Percentiles rank a stretch among this genome's conserved stretches.
phyloP scores from a whole-genome alignment of 2,329 filamentous ascomycete genomes.

The Clonostachys rosea region DNA sequence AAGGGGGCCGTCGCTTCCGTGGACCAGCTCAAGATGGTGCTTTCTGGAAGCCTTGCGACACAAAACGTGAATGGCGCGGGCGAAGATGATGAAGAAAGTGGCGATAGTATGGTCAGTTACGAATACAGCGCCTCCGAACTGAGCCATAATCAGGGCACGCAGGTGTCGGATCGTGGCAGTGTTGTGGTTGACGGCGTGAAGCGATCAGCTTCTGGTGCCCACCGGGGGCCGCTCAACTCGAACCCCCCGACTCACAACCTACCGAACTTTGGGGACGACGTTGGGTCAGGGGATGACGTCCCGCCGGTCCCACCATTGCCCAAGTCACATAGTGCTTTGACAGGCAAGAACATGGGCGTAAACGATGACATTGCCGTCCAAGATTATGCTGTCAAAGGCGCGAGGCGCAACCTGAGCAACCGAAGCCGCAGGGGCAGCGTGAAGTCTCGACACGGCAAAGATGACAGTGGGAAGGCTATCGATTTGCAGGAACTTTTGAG shows the following conservation, averaged over 20 bases:
- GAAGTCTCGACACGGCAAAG: conserved; percentile 11
- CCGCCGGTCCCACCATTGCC: conserved; percentile 55
- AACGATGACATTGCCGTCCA: conserved; percentile 20
- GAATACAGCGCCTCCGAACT: conserved; percentile 64
- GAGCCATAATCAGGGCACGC: conserved; percentile 45
- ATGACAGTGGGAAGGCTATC: conserved; percentile 26
- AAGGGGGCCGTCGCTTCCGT: conserved; percentile 53
- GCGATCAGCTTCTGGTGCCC: conserved; percentile 25
- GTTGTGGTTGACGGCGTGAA: conserved; percentile 13
- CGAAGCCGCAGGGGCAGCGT: conserved; percentile 29
- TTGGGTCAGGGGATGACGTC: conserved; percentile 29
- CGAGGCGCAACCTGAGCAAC: conserved; percentile 32
- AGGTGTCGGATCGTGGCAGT: conserved; percentile 4
- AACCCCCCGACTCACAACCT: conserved; percentile 27
- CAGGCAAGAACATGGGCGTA: conserved; percentile 7
- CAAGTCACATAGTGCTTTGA: conserved; percentile 18
- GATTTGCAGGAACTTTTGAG: conserved; percentile 44
- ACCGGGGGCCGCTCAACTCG: conserved; percentile 35
- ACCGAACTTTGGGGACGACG: conserved; percentile 18
- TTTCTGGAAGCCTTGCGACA: conserved; percentile 43
- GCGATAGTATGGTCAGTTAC: conserved; percentile 68
- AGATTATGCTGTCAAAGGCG: conserved; percentile 25
- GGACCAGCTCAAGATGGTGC: conserved; percentile 58
- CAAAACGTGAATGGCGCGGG: conserved; percentile 31
- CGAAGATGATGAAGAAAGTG: conserved; percentile 41